Evolutionary conservation across 768 basidiomycete genomes (phyloP).

Genomic region (Lentinula sp.): DNA sequence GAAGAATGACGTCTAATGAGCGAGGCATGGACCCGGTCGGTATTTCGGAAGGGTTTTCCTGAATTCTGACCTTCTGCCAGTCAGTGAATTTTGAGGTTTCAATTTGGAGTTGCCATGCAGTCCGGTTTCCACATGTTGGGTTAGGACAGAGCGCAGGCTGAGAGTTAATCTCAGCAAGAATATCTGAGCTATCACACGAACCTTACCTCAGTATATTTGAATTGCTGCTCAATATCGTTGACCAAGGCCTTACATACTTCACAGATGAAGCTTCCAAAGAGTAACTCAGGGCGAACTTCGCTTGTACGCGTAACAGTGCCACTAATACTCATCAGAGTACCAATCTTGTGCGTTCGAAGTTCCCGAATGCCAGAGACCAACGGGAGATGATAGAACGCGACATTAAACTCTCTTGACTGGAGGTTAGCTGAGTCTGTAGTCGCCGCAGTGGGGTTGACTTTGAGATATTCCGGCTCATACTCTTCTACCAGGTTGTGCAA

Average conservation of each 20-base stretch:
- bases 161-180: neutral
- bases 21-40: constrained; percentile 98
- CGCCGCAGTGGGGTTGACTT: constrained; percentile 87
- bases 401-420: constrained; percentile 87
- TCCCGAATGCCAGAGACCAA: constrained; percentile 94
- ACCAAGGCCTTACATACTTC: constrained; percentile 83
- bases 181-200: neutral
- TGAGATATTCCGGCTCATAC: constrained; percentile 91
- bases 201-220: constrained; percentile 95
- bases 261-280: constrained; percentile 92
- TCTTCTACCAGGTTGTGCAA: constrained; percentile 84
- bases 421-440: constrained; percentile 83
- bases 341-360: constrained; percentile 88
- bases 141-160: constrained; percentile 95
- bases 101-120: constrained; percentile 90
- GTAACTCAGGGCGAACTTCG: constrained; percentile 92
- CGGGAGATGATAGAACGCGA: constrained; percentile 94
- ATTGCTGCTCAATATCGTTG: constrained; percentile 95
- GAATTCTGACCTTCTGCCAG: constrained; percentile 99
- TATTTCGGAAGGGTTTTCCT: constrained; percentile 98
- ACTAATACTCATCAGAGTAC: constrained; percentile 89
- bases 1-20: constrained; percentile 91
- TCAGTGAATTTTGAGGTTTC: constrained; percentile 96
- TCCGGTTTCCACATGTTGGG: constrained; percentile 85
- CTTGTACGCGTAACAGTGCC: constrained; percentile 97